phyloP scores from a whole-genome alignment of 495 filamentous ascomycete genomes.

The Podospora australis region DNA sequence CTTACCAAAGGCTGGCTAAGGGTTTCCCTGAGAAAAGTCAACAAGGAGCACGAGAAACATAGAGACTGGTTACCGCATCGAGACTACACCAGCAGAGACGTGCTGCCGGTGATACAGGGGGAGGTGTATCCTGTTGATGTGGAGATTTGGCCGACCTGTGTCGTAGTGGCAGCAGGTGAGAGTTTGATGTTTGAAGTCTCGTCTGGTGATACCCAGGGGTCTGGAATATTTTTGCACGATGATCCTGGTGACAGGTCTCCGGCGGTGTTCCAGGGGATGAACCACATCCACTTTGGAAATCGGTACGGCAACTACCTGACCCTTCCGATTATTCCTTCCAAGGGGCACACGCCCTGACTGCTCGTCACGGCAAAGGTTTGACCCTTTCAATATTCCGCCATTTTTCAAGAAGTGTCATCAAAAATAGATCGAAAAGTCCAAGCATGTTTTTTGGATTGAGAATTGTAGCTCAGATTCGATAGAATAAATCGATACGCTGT shows the following conservation, averaged over 20 bases:
- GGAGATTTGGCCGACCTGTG: slow-evolving; percentile 65
- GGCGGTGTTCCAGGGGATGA: slow-evolving; percentile 20
- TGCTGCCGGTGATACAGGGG: slow-evolving; percentile 45
- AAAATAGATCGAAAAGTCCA: too few species aligned
- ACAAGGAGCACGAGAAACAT: slow-evolving; percentile 40
- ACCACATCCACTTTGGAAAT: slow-evolving; percentile 51
- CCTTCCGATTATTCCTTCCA: slow-evolving; percentile 48
- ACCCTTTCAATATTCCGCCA: too few species aligned
- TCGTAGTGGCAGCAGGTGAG: slow-evolving; percentile 50
- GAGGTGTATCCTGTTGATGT: slow-evolving; percentile 58
- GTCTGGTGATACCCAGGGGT: slow-evolving; percentile 56
- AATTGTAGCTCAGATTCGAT: too few species aligned
- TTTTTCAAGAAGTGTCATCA: too few species aligned
- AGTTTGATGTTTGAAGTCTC: slow-evolving; percentile 53
- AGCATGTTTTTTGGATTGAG: too few species aligned
- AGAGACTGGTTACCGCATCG: slow-evolving; percentile 50
- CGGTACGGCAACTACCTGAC: slow-evolving; percentile 47
- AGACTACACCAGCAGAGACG: slow-evolving; percentile 54
- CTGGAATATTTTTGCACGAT: slow-evolving; percentile 52
- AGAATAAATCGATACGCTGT: too few species aligned
- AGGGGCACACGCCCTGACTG: slow-evolving; percentile 5
- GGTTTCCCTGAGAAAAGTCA: slow-evolving; percentile 46
- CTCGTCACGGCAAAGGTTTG: too few species aligned
- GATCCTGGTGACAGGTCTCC: slow-evolving; percentile 26
- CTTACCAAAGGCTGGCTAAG: slow-evolving; percentile 54